Conservation (phyloP, 2,329 filamentous ascomycete genomes). For the Penicillium decumbens region DNA sequence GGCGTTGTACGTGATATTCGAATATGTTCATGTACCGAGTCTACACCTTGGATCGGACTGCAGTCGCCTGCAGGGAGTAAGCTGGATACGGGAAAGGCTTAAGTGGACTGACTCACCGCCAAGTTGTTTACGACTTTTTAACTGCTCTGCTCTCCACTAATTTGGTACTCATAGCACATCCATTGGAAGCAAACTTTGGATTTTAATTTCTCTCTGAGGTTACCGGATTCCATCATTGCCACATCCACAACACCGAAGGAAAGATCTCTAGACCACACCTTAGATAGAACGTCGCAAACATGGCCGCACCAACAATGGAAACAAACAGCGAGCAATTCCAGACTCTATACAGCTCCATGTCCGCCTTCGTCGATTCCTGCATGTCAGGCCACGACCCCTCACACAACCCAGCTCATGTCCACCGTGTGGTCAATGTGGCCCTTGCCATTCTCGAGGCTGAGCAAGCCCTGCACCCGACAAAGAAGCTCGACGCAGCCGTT, state of each 20-base stretch:
- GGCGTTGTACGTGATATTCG: not conserved
- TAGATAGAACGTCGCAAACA: not conserved
- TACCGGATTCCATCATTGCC: too few relatives aligned
- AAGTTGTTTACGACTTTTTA: not conserved
- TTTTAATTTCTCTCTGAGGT: too few relatives aligned
- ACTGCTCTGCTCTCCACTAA: not conserved
- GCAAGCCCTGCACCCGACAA: slow-evolving; percentile 26
- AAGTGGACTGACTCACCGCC: not conserved
- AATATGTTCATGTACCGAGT: not conserved
- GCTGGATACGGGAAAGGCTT: not conserved
- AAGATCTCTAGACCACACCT: not conserved
- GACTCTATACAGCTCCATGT: slow-evolving; percentile 53
- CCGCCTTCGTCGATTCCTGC: slow-evolving; percentile 62
- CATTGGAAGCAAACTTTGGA: too few relatives aligned
- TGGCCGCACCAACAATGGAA: slow-evolving; percentile 6
- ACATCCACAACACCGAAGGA: not conserved
- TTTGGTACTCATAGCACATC: too few relatives aligned
- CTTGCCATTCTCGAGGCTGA: slow-evolving; percentile 58
- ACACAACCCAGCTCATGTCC: slow-evolving; percentile 82
- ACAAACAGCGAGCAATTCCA: slow-evolving; percentile 26
- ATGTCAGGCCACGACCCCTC: slow-evolving; percentile 75
- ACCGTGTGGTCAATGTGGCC: slow-evolving; percentile 71
- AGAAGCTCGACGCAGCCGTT: slow-evolving; percentile 49
- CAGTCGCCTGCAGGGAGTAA: not conserved
- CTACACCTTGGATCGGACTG: not conserved